phyloP scores from a whole-genome alignment of 2,329 filamentous ascomycete genomes.

The Aspergillus costaricaensis region DNA sequence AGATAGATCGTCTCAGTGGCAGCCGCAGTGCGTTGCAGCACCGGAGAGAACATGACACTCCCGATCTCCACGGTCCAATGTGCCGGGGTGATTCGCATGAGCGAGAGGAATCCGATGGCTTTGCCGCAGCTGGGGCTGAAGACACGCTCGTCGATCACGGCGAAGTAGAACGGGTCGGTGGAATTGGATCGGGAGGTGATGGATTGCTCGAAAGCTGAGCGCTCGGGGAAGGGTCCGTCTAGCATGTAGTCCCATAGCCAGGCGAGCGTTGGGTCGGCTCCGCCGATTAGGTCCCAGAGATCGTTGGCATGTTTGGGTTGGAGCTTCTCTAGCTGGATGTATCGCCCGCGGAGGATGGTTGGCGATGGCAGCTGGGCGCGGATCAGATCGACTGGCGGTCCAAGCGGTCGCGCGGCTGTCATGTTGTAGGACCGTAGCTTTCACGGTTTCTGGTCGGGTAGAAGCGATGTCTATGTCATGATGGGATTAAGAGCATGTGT shows the following conservation, averaged over 20 bases:
- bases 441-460: too few relatives aligned
- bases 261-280: slow-evolving; percentile 17
- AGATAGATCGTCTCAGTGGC: slow-evolving; percentile 63
- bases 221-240: slow-evolving; percentile 37
- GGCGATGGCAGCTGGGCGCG: not conserved
- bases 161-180: slow-evolving; percentile 47
- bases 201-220: slow-evolving; percentile 31
- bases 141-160: slow-evolving; percentile 43
- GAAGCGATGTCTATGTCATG: too few relatives aligned
- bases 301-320: slow-evolving; percentile 28
- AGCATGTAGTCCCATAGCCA: slow-evolving; percentile 49
- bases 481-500: too few relatives aligned
- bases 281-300: slow-evolving; percentile 33
- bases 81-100: slow-evolving; percentile 51
- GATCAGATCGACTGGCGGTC: slow-evolving; percentile 12
- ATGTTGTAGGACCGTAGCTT: not conserved
- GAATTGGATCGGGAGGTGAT: slow-evolving; percentile 29
- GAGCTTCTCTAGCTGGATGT: not conserved
- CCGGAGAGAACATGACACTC: slow-evolving; percentile 53
- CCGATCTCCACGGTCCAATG: slow-evolving; percentile 62
- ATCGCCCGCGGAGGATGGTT: not conserved
- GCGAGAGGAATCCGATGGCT: slow-evolving; percentile 45
- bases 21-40: slow-evolving; percentile 55
- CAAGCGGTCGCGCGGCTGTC: slow-evolving; percentile 3
- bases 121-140: slow-evolving; percentile 29